A percentile compares a stretch with the other conserved stretches of the same genome.
These are phyloP conservation scores for Phytophthora sp. DNA, from an alignment of 352 stramenopile genomes.

Conservation along the genomic window DNA sequence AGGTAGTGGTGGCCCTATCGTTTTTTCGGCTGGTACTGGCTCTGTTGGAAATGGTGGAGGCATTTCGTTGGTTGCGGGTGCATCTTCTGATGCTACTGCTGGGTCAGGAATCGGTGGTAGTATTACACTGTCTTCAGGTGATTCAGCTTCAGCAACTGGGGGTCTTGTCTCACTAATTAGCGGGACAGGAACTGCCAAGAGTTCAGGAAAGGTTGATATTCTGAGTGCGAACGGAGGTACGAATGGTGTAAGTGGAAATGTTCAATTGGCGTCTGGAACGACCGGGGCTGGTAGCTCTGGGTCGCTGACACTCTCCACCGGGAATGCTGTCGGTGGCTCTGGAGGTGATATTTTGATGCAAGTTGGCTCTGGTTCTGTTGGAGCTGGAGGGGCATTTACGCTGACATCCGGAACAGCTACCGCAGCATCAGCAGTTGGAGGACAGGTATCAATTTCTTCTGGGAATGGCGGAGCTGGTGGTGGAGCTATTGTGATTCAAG, in stretches of 20 bases:
- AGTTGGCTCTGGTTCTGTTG: conserved; percentile 50
- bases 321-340: conserved; percentile 47
- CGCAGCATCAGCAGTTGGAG: conserved; percentile 26
- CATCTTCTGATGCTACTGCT: conserved; percentile 13
- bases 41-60: conserved; percentile 32
- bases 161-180: conserved; percentile 43
- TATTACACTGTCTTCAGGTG: conserved; percentile 42
- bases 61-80: conserved; percentile 28
- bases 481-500: conserved; percentile 33
- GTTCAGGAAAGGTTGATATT: conserved; percentile 52
- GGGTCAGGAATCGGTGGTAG: conserved; percentile 39
- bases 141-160: conserved; percentile 39
- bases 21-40: conserved; percentile 35
- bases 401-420: conserved; percentile 41
- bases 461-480: conserved; percentile 40
- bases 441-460: conserved; percentile 32
- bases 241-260: conserved; percentile 58
- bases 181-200: conserved; percentile 43
- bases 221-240: conserved; percentile 34
- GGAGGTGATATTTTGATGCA: conserved; percentile 51
- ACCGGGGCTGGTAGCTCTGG: conserved; percentile 54
- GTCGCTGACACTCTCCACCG: conserved; percentile 49
- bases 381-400: conserved; percentile 42
- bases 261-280: conserved; percentile 44
- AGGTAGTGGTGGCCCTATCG: conserved; percentile 28